These are phyloP conservation scores for Quercus wislizeni DNA, from an alignment of 306 rosid genomes.

Conservation along the genomic window DNA sequence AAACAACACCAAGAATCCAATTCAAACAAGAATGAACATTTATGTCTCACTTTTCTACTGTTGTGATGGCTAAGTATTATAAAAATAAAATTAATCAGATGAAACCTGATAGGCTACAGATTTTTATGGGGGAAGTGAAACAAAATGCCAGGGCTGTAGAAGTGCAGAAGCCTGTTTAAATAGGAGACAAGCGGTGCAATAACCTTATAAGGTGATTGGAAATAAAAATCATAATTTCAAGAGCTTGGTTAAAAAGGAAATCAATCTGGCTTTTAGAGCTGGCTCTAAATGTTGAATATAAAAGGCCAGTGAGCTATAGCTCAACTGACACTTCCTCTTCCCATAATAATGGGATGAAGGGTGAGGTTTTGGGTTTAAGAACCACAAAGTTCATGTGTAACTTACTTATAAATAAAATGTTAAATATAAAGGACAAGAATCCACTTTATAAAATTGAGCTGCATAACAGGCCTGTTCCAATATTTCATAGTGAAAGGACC, in stretches of 20 bases:
- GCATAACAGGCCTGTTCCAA: neutral
- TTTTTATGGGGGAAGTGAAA: neutral
- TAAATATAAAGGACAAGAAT: neutral
- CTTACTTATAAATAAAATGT: neutral
- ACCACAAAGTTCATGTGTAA: too few relatives aligned
- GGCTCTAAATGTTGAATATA: neutral
- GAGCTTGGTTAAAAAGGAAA: neutral
- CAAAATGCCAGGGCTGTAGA: neutral
- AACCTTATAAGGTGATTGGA: neutral
- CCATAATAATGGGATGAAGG: too few relatives aligned
- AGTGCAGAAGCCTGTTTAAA: neutral
- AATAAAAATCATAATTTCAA: neutral
- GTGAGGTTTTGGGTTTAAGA: too few relatives aligned
- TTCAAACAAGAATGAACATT: neutral
- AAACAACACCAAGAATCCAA: neutral
- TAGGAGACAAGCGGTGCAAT: neutral
- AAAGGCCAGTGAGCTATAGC: neutral
- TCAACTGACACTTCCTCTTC: too few relatives aligned
- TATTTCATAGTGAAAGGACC: neutral
- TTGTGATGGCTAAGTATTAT: neutral
- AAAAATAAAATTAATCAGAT: neutral
- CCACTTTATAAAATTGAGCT: neutral
- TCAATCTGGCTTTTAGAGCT: neutral
- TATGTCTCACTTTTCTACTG: neutral
- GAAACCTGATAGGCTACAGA: neutral